Evolutionary conservation across 768 basidiomycete genomes (phyloP).

Genomic region (Pleurotus eryngii): DNA sequence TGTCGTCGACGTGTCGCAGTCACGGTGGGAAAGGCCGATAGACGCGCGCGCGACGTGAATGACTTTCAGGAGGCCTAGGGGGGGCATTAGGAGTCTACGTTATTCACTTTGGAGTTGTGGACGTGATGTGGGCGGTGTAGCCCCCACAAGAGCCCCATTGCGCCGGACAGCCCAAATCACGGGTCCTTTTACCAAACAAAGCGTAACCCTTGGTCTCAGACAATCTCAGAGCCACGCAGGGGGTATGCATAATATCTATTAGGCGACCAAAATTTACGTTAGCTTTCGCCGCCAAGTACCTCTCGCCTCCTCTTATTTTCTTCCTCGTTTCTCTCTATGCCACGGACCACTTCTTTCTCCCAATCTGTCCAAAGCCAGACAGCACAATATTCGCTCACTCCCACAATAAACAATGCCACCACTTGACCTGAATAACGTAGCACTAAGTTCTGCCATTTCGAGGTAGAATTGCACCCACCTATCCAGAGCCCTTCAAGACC

Average conservation of each 20-base stretch:
- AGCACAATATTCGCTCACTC: conserved; percentile 60
- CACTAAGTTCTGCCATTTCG: conserved; percentile 11
- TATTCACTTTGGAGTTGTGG: too few species aligned
- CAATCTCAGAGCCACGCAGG: not conserved
- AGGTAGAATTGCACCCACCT: conserved; percentile 41
- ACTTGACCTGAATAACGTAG: conserved; percentile 53
- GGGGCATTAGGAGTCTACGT: too few species aligned
- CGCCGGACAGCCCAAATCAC: too few species aligned
- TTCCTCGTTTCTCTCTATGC: conserved; percentile 44
- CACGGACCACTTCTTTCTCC: conserved; percentile 55
- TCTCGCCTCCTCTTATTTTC: conserved; percentile 35
- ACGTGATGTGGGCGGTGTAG: too few species aligned
- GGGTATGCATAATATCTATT: not conserved
- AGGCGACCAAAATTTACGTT: too few species aligned
- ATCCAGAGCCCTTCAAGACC: conserved; percentile 79
- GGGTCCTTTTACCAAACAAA: too few species aligned
- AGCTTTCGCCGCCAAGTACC: not conserved
- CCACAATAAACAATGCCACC: conserved; percentile 69
- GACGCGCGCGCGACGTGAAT: not conserved
- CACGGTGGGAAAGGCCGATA: not conserved
- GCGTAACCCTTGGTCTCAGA: not conserved
- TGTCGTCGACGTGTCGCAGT: conserved; percentile 7
- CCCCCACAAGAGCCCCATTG: too few species aligned
- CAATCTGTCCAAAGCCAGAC: conserved; percentile 63
- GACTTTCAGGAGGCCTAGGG: too few species aligned